Base-by-base conservation (phyloP, 441 rosid genomes). In the Euphorbia celastroides region DNA sequence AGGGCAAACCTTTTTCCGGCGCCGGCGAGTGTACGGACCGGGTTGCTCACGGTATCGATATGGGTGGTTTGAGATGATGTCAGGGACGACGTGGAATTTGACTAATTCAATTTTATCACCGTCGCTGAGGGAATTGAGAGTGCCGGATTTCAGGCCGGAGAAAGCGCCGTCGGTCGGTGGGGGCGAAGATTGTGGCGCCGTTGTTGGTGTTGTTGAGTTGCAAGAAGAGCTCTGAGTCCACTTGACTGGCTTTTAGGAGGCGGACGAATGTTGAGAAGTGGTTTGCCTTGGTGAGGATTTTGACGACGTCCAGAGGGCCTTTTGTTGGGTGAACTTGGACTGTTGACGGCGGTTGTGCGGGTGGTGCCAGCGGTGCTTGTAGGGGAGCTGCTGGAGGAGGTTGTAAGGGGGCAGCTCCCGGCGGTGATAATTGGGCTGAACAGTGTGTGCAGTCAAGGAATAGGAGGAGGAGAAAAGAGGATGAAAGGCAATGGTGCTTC, bases 41-140 rank as follows among this genome's bases (percentile, higher is more conserved):
- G 98, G 64, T 90, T 90, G 26, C 92, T 92, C 22, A 87, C 79
- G 0, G 96, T 92, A 71, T 87, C 93, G 73, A 92, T 88, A 65
- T 86, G 89, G 1, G 95, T 54, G 32, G 80, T 56, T n/a, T 1
- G 97, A 72, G 6, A 90, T 61, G 56, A 76, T 81, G 5, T 78
- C 70, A 16, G 97, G 92, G 51, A 93, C 64, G 5, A 84, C 77
- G 12, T 88, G 97, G 65, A 85, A 90, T 77, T 42, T 69, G 67
- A 69, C 67, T 44, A 69, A 1, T 26, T 69, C 62, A 11, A 64
- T 62, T 46, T 69, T 69, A 8, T 62, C 72, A 20, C 66, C 72
- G 27, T 69, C 72, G 60, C n/a, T 69, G 16, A 69, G 8, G 1
- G 72, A 28, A 19, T 69, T 69, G 0, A 69, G 54, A 7, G 66